These are phyloP conservation scores for Cordyceps farinosa DNA, from an alignment of 2,329 filamentous ascomycete species.

Conservation along the genomic window DNA sequence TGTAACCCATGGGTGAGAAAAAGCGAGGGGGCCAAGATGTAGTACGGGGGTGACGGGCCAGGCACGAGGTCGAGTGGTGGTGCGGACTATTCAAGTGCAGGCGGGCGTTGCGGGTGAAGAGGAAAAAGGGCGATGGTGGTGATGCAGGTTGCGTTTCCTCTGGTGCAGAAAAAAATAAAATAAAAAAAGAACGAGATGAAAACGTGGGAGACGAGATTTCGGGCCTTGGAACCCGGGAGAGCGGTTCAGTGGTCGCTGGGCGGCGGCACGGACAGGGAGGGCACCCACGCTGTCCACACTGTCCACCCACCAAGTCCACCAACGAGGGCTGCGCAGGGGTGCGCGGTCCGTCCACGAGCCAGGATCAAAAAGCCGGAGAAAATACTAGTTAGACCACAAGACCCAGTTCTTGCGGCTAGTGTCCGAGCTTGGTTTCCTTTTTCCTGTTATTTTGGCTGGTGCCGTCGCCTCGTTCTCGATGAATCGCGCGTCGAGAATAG, in stretches of 20 bases:
- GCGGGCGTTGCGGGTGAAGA: neutral
- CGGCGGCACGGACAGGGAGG: neutral
- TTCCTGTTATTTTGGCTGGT: neutral
- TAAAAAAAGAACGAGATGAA: constrained; percentile 5
- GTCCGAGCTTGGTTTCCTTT: neutral
- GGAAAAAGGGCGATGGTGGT: neutral
- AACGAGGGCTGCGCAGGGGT: neutral
- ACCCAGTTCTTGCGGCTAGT: neutral
- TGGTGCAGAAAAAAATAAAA: neutral
- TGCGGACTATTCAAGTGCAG: too few relatives aligned
- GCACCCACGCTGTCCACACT: neutral
- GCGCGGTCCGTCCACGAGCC: neutral
- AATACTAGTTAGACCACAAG: neutral
- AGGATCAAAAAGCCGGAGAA: neutral
- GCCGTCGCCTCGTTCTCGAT: neutral
- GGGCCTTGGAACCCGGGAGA: constrained; percentile 4
- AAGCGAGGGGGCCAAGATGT: neutral
- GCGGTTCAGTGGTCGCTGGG: constrained; percentile 10
- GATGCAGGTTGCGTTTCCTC: neutral
- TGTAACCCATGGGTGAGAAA: constrained; percentile 5
- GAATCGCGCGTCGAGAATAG: constrained; percentile 6
- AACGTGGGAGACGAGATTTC: constrained; percentile 13
- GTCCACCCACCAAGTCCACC: neutral
- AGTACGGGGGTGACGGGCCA: neutral
- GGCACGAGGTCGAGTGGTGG: neutral